Conservation (phyloP, 176 grass and related monocot genomes). For the Musa schizocarpa region DNA sequence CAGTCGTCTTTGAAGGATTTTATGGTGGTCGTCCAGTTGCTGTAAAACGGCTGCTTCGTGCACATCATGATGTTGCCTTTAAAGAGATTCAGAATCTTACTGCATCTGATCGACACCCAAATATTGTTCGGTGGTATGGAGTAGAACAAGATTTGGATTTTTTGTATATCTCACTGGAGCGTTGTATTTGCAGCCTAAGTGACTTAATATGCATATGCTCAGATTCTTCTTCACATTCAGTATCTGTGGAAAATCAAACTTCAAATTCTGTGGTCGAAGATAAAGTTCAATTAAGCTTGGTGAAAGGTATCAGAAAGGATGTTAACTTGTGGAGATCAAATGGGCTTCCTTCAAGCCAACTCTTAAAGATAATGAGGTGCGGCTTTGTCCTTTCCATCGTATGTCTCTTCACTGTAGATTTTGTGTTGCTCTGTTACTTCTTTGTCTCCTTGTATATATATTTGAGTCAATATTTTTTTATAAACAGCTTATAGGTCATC, state of each 20-base stretch:
- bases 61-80: constrained; percentile 79
- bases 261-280: constrained; percentile 4
- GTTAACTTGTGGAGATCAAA: constrained; percentile 64
- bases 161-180: constrained; percentile 94
- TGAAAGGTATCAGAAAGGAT: constrained; percentile 32
- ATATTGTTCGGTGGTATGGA: constrained; percentile 89
- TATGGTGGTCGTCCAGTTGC: constrained; percentile 82
- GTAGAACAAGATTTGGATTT: constrained; percentile 74
- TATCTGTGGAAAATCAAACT: not conserved
- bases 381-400: not conserved
- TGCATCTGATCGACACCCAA: constrained; percentile 79
- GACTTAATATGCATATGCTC: constrained; percentile 49
- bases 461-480: not conserved
- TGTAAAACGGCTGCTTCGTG: constrained; percentile 65
- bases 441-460: not conserved
- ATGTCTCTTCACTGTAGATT: not conserved
- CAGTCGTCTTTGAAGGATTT: constrained; percentile 79
- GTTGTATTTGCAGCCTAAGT: constrained; percentile 68
- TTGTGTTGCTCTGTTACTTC: not conserved
- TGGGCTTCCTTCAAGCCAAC: constrained; percentile 66
- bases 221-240: constrained; percentile 3
- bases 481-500: not conserved
- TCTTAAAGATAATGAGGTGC: constrained; percentile 91
- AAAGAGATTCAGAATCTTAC: constrained; percentile 96
- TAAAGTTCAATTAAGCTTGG: constrained; percentile 18